phyloP scores from a whole-genome alignment of 208 protist species.

The Leishmania mexicana region DNA sequence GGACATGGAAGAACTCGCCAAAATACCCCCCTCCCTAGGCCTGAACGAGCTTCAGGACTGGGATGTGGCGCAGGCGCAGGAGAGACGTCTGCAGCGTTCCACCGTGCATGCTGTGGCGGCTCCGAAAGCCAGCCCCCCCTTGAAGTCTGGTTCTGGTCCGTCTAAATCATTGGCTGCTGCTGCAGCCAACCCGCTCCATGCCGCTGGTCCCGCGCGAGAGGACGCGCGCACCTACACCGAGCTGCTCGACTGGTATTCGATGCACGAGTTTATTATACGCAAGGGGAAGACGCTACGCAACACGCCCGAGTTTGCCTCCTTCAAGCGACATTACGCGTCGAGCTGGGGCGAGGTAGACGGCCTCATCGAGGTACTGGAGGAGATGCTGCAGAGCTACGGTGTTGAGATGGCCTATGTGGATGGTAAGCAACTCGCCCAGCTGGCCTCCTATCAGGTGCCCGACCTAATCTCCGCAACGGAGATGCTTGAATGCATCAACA shows the following conservation, averaged over 20 bases:
- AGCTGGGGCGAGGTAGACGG: constrained; percentile 88
- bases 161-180: background rate
- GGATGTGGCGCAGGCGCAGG: constrained; percentile 56
- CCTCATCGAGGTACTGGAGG: constrained; percentile 76
- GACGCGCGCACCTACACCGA: constrained; percentile 90
- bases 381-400: constrained; percentile 76
- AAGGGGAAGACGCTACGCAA: constrained; percentile 86
- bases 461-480: constrained; percentile 51
- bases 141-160: background rate
- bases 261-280: constrained; percentile 95
- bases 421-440: constrained; percentile 80
- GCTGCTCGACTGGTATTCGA: constrained; percentile 93
- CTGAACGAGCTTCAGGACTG: constrained; percentile 73
- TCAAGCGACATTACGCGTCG: constrained; percentile 78
- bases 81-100: constrained; percentile 12
- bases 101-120: constrained; percentile 4
- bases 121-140: background rate
- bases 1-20: constrained; percentile 75
- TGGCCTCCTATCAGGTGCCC: constrained; percentile 72
- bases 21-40: constrained; percentile 75
- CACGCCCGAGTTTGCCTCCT: constrained; percentile 93
- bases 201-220: constrained; percentile 33
- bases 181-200: background rate
- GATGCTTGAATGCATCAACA: constrained; percentile 81
- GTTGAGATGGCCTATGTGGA: constrained; percentile 92